These are phyloP conservation scores for Cryptomeria japonica DNA, from an alignment of 75 land plant species.

Conservation along the genomic window DNA sequence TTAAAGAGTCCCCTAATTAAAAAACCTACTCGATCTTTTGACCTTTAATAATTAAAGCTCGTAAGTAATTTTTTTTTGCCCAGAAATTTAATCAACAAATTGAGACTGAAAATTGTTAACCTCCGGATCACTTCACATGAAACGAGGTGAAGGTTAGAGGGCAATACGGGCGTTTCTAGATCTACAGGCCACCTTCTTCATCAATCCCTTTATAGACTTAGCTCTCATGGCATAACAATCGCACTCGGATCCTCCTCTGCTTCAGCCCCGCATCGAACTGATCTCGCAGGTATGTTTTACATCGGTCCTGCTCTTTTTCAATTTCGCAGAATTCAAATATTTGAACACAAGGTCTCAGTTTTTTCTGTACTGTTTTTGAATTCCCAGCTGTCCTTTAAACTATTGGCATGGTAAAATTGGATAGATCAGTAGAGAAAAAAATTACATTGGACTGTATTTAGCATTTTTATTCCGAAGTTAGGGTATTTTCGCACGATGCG, in stretches of 20 bases:
- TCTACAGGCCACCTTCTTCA: neutral
- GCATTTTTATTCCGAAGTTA: neutral
- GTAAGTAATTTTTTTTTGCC: too few relatives aligned
- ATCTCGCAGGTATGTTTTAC: neutral
- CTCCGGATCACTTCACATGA: neutral
- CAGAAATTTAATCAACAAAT: too few relatives aligned
- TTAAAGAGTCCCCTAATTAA: too few relatives aligned
- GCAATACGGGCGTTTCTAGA: neutral
- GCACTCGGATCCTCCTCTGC: neutral
- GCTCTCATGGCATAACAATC: neutral
- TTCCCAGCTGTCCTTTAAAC: neutral
- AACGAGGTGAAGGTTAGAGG: neutral
- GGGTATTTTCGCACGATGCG: neutral
- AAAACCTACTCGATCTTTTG: too few relatives aligned
- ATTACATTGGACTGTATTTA: neutral
- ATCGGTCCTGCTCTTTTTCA: neutral
- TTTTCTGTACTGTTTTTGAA: neutral
- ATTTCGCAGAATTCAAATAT: neutral
- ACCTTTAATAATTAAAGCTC: too few relatives aligned
- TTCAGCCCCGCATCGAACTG: neutral
- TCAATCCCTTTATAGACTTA: neutral
- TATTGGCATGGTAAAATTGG: neutral
- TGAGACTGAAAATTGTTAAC: too few relatives aligned
- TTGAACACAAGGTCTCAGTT: neutral
- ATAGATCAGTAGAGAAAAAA: neutral